Conservation (phyloP, 768 basidiomycete genomes). For the Leccinum pellstonianum region DNA sequence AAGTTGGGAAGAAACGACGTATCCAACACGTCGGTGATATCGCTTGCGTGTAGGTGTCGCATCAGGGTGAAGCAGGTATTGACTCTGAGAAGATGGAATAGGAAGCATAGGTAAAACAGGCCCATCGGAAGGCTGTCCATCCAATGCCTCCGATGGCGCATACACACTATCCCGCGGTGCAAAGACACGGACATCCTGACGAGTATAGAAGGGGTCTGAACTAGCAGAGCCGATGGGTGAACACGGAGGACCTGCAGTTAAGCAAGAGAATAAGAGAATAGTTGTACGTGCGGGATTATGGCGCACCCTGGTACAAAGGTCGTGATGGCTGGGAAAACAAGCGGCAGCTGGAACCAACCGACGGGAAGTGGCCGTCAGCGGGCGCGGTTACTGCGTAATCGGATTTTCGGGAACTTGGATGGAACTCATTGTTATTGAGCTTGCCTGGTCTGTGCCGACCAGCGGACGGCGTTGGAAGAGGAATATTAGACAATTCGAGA, state of each 20-base stretch:
- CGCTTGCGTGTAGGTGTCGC: slow-evolving; percentile 37
- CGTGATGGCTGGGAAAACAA: not conserved
- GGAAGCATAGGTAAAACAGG: slow-evolving; percentile 13
- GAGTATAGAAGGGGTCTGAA: slow-evolving; percentile 3
- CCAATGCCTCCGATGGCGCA: not conserved
- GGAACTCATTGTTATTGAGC: not conserved
- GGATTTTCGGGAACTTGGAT: not conserved
- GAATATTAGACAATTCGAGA: not conserved
- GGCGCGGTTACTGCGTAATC: slow-evolving; percentile 18
- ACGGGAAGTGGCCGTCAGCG: slow-evolving; percentile 4
- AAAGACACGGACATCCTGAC: not conserved
- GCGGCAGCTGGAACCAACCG: not conserved
- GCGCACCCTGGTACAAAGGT: not conserved
- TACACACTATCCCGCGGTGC: not conserved
- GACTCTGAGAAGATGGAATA: slow-evolving; percentile 33
- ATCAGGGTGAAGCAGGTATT: slow-evolving; percentile 32
- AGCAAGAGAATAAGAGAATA: not conserved
- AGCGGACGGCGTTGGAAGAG: slow-evolving; percentile 12
- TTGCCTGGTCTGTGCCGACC: slow-evolving; percentile 2
- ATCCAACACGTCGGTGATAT: slow-evolving; percentile 21
- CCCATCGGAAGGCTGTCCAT: slow-evolving; percentile 2
- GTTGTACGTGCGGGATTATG: not conserved
- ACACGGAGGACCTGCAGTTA: not conserved
- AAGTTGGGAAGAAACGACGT: slow-evolving; percentile 33
- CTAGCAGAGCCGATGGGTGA: not conserved